phyloP scores from a whole-genome alignment of 129 eudicot species.

The Chrysanthemum makinoi region DNA sequence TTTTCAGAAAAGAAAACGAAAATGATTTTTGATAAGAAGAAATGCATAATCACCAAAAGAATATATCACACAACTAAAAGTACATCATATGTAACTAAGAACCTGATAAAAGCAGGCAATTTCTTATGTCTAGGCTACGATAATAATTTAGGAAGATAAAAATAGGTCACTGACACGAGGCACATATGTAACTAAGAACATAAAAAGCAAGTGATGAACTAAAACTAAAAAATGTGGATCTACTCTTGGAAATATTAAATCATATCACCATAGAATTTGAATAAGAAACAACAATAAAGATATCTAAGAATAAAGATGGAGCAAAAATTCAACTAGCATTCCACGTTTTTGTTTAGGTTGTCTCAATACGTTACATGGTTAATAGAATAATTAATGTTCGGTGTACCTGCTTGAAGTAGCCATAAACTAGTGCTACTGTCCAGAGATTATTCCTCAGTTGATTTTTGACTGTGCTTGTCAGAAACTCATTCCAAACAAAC shows the following conservation, averaged over 20 bases:
- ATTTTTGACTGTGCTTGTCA: constrained; percentile 71
- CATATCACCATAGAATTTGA: not conserved
- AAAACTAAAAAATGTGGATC: too few species aligned
- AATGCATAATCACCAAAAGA: too few species aligned
- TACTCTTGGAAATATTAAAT: too few species aligned
- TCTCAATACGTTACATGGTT: not conserved
- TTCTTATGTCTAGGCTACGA: too few species aligned
- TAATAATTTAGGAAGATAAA: too few species aligned
- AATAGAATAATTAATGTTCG: not conserved
- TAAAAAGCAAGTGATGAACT: too few species aligned
- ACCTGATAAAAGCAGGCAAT: too few species aligned
- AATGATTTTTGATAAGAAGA: not conserved
- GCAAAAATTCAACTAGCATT: not conserved
- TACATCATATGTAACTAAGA: too few species aligned
- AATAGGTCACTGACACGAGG: too few species aligned
- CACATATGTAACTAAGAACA: too few species aligned
- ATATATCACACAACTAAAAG: too few species aligned
- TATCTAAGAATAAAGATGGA: not conserved
- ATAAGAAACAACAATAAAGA: not conserved
- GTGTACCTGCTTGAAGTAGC: constrained; percentile 84
- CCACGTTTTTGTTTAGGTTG: too few species aligned
- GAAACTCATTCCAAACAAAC: constrained; percentile 96
- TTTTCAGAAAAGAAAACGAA: constrained; percentile 7
- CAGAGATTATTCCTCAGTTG: constrained; percentile 74
- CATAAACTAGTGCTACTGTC: constrained; percentile 89